Evolutionary conservation across 768 basidiomycete genomes (phyloP).

Genomic region (Boletus reticuloceps): DNA sequence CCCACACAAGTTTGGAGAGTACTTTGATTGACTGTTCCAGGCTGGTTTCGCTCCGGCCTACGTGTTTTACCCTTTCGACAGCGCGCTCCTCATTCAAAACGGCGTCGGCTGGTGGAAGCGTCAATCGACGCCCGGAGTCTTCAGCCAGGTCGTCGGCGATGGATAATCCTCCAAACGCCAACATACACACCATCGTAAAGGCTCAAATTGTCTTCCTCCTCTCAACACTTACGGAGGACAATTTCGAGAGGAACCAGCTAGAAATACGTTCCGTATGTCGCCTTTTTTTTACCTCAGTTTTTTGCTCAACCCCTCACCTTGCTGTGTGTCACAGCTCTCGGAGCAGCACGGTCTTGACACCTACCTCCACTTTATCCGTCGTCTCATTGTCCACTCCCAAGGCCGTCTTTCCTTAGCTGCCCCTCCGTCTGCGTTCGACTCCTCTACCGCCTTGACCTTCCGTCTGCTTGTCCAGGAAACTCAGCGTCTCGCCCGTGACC

Average conservation of each 20-base stretch:
- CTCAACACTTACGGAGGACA: conserved; percentile 94
- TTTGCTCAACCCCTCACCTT: conserved; percentile 9
- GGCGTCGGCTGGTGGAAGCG: conserved; percentile 68
- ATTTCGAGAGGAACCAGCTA: conserved; percentile 89
- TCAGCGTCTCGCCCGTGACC: conserved; percentile 86
- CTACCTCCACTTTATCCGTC: conserved; percentile 95
- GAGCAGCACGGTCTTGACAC: conserved; percentile 97
- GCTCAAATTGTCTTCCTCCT: conserved; percentile 98
- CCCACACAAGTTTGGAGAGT: conserved; percentile 15
- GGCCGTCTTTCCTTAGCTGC: conserved; percentile 59
- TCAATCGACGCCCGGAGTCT: conserved; percentile 70
- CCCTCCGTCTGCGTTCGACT: conserved; percentile 64
- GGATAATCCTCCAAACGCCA: conserved; percentile 81
- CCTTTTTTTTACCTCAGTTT: conserved; percentile 9
- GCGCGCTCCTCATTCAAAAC: conserved; percentile 44
- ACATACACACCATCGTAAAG: conserved; percentile 90
- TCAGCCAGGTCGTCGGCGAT: conserved; percentile 77
- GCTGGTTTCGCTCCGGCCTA: conserved; percentile 33
- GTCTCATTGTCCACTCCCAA: conserved; percentile 88
- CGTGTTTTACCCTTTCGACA: conserved; percentile 35
- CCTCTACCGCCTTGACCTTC: conserved; percentile 77
- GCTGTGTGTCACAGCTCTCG: conserved; percentile 62
- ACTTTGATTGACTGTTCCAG: conserved; percentile 24
- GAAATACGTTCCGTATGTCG: conserved; percentile 90
- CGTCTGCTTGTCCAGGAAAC: conserved; percentile 86